These are phyloP conservation scores for Boletellus ananiceps DNA, from an alignment of 768 basidiomycete species.

Conservation along the genomic window DNA sequence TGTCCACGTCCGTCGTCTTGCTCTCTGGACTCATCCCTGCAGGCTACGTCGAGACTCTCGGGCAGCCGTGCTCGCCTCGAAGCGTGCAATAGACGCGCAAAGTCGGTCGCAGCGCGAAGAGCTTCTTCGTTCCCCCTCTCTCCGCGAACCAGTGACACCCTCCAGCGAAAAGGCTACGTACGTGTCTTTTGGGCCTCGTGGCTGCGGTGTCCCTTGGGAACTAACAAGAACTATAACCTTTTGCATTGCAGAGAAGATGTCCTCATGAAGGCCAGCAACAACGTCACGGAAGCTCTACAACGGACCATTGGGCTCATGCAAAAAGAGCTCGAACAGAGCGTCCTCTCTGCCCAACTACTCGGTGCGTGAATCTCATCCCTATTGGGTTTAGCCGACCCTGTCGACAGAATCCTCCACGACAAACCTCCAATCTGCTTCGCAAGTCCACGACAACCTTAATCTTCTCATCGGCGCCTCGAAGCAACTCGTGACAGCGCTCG, in stretches of 20 bases:
- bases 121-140: constrained; percentile 50
- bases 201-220: not conserved
- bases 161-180: constrained; percentile 60
- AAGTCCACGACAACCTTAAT: constrained; percentile 71
- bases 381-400: not conserved
- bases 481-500: constrained; percentile 79
- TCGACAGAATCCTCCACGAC: constrained; percentile 69
- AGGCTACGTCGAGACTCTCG: constrained; percentile 64
- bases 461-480: constrained; percentile 74
- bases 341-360: constrained; percentile 80
- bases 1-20: constrained; percentile 16
- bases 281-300: constrained; percentile 84
- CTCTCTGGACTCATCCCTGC: not conserved
- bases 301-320: constrained; percentile 87
- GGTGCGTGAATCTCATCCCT: constrained; percentile 39
- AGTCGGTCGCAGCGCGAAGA: constrained; percentile 62
- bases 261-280: constrained; percentile 82
- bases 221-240: not conserved
- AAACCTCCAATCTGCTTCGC: constrained; percentile 67
- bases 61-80: constrained; percentile 67
- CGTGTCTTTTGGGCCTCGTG: constrained; percentile 25
- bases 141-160: constrained; percentile 40
- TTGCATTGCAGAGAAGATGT: constrained; percentile 61
- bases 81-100: constrained; percentile 63
- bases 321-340: constrained; percentile 85